Base-by-base conservation (phyloP, 1,284 basidiomycete species). In the Butyriboletus appendiculatus region DNA sequence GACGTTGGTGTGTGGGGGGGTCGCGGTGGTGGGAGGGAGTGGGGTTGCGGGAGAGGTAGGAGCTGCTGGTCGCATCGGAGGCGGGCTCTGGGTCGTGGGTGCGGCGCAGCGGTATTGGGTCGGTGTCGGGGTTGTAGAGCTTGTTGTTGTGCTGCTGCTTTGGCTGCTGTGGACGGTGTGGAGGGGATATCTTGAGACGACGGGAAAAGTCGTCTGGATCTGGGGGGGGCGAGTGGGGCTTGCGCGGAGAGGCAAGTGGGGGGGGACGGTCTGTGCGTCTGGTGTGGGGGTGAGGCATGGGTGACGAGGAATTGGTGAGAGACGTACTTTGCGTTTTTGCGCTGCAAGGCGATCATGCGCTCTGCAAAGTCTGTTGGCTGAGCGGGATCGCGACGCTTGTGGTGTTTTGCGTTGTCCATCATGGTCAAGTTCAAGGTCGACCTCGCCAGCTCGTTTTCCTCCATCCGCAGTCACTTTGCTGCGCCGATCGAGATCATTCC, bases 161-260 rank as follows among this genome's bases (percentile, higher is more conserved):
- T 15, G 72, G 63, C n/a, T 79, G 74, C 46, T 61, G 65, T 35
- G 62, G 60, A 41, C 76, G 73, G 11, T 71, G 65, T 0, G 83
- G 78, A 1, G 77, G 73, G 2, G 86, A 85, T 33, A 88, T 85
- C 66, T 81, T 85, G 61, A 90, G 79, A 35, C 81, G 77, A 22
- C 88, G 81, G 30, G 81, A 84, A 64, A 90, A 90, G 43, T 87
- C 85, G 62, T 87, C 88, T 38, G 81, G 76, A 64, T 85, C 83
- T 10, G 83, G 72, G 59, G 50, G 77, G 70, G 32, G 73, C 57
- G 60, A 45, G 30, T 59, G 59, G 44, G 54, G 52, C 35, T 67
- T 74, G 1, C 61, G 59, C 1, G 68, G 62, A 4, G 61, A 58
- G 9, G 60, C 64, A 18, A 64, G 63, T 28, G 59, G 66, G 50